Base-by-base conservation (phyloP, 306 rosid genomes). In the Cyamopsis tetragonoloba region DNA sequence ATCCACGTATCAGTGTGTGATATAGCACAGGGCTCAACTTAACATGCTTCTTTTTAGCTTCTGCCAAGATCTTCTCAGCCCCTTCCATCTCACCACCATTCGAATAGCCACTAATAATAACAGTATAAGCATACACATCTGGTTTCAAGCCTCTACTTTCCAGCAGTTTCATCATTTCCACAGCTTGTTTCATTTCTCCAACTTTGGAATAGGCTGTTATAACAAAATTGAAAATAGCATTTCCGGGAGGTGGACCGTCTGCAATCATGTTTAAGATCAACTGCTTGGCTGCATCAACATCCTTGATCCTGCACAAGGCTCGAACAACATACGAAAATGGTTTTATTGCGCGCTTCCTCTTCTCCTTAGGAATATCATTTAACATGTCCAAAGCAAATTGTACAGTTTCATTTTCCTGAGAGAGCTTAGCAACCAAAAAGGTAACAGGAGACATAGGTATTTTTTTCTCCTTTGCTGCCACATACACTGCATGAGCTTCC, bases 171-270 rank as follows among this genome's bases (percentile, higher is more conserved):
- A 84, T 41, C 70, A 84, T 77, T 57, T 86, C 82, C 64, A 84
- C 18, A 44, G 96, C 96, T 68, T 83, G 84, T 44, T 38, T 80
- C 74, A 84, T 66, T 38, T 87, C 88, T 13, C 93, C 91, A 6
- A 65, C 80, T 75, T 86, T 83, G 1, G 87, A 74, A 72, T 72
- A 86, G 3, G 77, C 88, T 6, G 81, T 85, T 48, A 89, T 85
- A 23, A 86, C 76, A 6, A 68, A 73, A 71, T 92, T 92, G 84
- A 89, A 92, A 70, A 78, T 87, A 4, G 85, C 86, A 83, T 84
- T 89, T 41, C 96, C 96, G 32, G 96, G 96, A 9, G 88, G 88
- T 0, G 96, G 98, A 17, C 88, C 96, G 13, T 85, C 82, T 4
- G 68, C 72, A 50, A 86, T 74, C 96, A 89, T 92, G 68, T 78